A percentile compares a stretch with the other conserved stretches of the same genome.
phyloP scores from a whole-genome alignment of 2,329 filamentous ascomycete species.

The Apiospora pterosperma region DNA sequence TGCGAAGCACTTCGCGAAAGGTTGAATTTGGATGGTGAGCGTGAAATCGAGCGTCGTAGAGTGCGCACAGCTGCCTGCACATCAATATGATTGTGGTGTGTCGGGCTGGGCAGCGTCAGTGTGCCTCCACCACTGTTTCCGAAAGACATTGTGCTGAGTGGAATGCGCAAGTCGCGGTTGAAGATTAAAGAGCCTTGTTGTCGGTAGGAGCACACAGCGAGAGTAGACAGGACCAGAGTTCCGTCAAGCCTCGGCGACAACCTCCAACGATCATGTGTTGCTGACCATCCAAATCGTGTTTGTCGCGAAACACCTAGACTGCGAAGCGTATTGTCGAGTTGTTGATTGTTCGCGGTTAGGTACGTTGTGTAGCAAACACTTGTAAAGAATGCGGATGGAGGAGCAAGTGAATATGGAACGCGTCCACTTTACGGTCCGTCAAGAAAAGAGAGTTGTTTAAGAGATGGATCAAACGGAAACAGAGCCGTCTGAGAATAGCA shows the following conservation, averaged over 20 bases:
- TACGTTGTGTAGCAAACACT: background rate
- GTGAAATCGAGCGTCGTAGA: constrained; percentile 80
- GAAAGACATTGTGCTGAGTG: constrained; percentile 48
- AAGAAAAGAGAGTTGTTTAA: background rate
- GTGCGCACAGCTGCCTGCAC: constrained; percentile 74
- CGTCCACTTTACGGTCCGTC: constrained; percentile 1
- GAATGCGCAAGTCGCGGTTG: background rate
- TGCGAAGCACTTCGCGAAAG: constrained; percentile 50
- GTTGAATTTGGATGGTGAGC: constrained; percentile 89
- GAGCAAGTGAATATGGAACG: constrained; percentile 1
- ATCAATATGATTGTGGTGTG: constrained; percentile 77
- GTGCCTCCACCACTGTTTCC: constrained; percentile 66
- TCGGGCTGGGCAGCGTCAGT: constrained; percentile 83
- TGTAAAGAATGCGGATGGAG: background rate
- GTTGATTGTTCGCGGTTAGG: background rate
- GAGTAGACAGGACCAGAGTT: constrained; percentile 1
- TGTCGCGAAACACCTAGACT: background rate
- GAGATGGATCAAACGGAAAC: constrained; percentile 1
- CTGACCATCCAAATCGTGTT: background rate
- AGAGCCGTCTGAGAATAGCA: background rate
- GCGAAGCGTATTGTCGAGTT: background rate
- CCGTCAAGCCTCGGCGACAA: constrained; percentile 3
- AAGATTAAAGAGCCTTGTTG: background rate
- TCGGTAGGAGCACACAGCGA: background rate
- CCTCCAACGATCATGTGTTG: background rate